A percentile compares a stretch with the other conserved stretches of the same genome.
phyloP scores from a whole-genome alignment of 495 filamentous ascomycete genomes.

The Lepidopterella palustris region DNA sequence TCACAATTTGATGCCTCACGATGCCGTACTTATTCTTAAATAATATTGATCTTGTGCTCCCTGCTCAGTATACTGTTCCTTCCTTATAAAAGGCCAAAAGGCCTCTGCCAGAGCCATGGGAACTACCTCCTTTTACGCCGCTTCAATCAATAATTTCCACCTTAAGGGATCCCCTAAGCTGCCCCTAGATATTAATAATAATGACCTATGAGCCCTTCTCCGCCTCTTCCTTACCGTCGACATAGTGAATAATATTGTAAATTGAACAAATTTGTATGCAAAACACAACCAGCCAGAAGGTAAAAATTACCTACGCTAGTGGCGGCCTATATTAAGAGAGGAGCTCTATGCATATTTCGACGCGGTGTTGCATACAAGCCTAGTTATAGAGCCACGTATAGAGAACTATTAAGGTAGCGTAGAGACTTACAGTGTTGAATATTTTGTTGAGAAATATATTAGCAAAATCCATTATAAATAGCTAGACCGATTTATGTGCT shows the following conservation, averaged over 20 bases:
- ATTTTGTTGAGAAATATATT: background rate
- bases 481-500: background rate
- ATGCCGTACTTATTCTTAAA: background rate
- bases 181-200: background rate
- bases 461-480: background rate
- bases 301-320: background rate
- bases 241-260: background rate
- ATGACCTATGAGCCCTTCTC: background rate
- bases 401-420: background rate
- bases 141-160: background rate
- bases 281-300: background rate
- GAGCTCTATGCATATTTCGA: background rate
- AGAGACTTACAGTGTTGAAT: background rate
- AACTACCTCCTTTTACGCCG: background rate
- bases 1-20: background rate
- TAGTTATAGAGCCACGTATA: background rate
- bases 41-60: background rate
- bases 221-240: background rate
- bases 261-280: background rate
- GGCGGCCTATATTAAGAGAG: slow-evolving; percentile 2
- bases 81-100: background rate
- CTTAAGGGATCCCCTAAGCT: background rate
- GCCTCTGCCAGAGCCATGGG: background rate
- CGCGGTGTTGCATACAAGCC: background rate
- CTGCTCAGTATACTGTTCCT: background rate